A percentile compares a stretch with the other conserved stretches of the same genome.
These are phyloP conservation scores for Diospyros kaki DNA, from an alignment of 148 eudicot genomes.

Conservation along the genomic window DNA sequence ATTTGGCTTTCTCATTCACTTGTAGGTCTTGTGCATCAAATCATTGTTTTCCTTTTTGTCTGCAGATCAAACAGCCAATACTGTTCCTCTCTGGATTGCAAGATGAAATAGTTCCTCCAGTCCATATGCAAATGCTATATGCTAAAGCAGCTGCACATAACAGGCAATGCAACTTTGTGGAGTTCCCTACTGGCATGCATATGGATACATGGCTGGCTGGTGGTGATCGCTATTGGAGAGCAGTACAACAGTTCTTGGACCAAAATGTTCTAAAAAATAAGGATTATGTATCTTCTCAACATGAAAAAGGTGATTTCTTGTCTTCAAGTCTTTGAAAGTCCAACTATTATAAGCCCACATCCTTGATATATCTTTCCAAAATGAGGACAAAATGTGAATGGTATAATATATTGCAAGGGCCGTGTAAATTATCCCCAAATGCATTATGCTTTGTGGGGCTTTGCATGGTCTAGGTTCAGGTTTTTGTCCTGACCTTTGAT, in stretches of 20 bases:
- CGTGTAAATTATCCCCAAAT: not conserved
- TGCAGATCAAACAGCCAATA: slow-evolving; percentile 84
- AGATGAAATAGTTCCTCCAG: slow-evolving; percentile 96
- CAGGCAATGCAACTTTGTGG: slow-evolving; percentile 58
- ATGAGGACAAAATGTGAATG: too few relatives aligned
- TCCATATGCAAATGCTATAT: slow-evolving; percentile 80
- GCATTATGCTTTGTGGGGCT: slow-evolving; percentile 6
- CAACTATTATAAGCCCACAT: slow-evolving; percentile 2
- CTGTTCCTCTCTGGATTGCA: slow-evolving; percentile 86
- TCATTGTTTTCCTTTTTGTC: not conserved
- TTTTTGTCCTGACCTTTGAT: not conserved
- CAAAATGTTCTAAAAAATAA: slow-evolving; percentile 37
- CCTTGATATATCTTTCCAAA: not conserved
- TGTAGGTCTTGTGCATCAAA: not conserved
- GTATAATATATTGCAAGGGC: too few relatives aligned
- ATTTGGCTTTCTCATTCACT: not conserved
- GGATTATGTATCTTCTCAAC: slow-evolving; percentile 29
- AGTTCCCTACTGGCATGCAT: slow-evolving; percentile 93
- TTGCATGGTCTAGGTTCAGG: not conserved
- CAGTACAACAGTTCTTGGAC: slow-evolving; percentile 49
- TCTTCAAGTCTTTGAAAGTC: not conserved
- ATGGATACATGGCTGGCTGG: slow-evolving; percentile 98
- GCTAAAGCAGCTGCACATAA: slow-evolving; percentile 90
- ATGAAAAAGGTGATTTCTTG: slow-evolving; percentile 30
- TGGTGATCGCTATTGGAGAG: slow-evolving; percentile 84